Conservation (phyloP, 1,284 basidiomycete species). For the Papiliotrema laurentii region DNA sequence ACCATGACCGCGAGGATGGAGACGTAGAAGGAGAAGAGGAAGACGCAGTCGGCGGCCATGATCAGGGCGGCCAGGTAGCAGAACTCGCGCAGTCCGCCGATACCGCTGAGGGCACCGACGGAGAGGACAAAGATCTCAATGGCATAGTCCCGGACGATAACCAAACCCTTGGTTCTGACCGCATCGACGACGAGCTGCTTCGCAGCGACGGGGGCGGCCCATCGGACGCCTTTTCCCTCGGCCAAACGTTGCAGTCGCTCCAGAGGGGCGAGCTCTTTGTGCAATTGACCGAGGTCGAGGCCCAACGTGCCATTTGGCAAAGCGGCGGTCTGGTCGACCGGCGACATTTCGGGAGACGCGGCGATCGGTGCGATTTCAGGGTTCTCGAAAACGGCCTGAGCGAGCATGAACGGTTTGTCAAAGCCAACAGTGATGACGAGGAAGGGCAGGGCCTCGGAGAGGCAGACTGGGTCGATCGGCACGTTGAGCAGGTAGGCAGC, state of each 20-base stretch:
- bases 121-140: slow-evolving; percentile 86
- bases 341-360: slow-evolving; percentile 48
- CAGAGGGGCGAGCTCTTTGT: slow-evolving; percentile 44
- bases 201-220: slow-evolving; percentile 60
- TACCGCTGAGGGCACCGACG: slow-evolving; percentile 79
- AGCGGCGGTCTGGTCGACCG: slow-evolving; percentile 17
- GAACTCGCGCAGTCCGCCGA: slow-evolving; percentile 88
- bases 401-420: slow-evolving; percentile 92
- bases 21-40: slow-evolving; percentile 86
- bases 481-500: slow-evolving; percentile 78
- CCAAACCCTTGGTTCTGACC: slow-evolving; percentile 69
- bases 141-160: slow-evolving; percentile 86
- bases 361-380: slow-evolving; percentile 60
- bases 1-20: slow-evolving; percentile 90
- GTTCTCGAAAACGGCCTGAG: slow-evolving; percentile 82
- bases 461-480: slow-evolving; percentile 83
- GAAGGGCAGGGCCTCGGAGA: slow-evolving; percentile 95
- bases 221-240: slow-evolving; percentile 49
- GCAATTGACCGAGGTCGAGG: slow-evolving; percentile 42
- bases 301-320: slow-evolving; percentile 23
- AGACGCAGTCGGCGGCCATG: slow-evolving; percentile 77
- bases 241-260: slow-evolving; percentile 46
- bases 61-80: slow-evolving; percentile 82
- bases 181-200: slow-evolving; percentile 80
- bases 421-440: slow-evolving; percentile 96